Evolutionary conservation across 306 rosid species (phyloP).

Genomic region (Inga oerstediana): DNA sequence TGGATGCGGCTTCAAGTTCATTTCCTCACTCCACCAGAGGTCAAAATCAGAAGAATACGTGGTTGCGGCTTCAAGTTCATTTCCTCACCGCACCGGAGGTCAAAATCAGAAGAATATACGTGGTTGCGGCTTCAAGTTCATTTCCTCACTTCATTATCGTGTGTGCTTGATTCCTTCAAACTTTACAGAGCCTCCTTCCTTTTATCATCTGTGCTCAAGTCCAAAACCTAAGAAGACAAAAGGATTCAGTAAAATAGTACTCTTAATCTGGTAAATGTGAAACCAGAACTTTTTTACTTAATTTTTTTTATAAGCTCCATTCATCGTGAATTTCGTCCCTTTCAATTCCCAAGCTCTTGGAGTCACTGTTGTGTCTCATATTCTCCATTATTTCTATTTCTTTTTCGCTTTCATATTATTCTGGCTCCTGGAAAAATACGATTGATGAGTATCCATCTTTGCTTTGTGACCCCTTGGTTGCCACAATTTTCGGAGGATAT

Average conservation of each 20-base stretch:
- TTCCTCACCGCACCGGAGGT: not conserved
- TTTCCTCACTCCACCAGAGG: not conserved
- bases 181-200: not conserved
- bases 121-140: not conserved
- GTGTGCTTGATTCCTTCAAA: not conserved
- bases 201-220: not conserved
- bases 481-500: conserved; percentile 38
- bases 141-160: not conserved
- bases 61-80: not conserved
- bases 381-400: not conserved
- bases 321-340: not conserved
- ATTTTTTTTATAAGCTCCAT: not conserved
- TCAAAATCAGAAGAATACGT: not conserved
- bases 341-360: not conserved
- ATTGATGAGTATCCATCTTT: conserved; percentile 34
- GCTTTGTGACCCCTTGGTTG: conserved; percentile 2
- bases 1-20: not conserved
- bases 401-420: not conserved
- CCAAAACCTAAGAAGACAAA: not conserved
- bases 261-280: not conserved
- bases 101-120: not conserved
- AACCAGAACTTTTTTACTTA: not conserved
- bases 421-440: conserved; percentile 18
- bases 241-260: not conserved
- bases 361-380: not conserved